These are phyloP conservation scores for Candida silvatica DNA, from an alignment of 805 yeast genomes.

Conservation along the genomic window DNA sequence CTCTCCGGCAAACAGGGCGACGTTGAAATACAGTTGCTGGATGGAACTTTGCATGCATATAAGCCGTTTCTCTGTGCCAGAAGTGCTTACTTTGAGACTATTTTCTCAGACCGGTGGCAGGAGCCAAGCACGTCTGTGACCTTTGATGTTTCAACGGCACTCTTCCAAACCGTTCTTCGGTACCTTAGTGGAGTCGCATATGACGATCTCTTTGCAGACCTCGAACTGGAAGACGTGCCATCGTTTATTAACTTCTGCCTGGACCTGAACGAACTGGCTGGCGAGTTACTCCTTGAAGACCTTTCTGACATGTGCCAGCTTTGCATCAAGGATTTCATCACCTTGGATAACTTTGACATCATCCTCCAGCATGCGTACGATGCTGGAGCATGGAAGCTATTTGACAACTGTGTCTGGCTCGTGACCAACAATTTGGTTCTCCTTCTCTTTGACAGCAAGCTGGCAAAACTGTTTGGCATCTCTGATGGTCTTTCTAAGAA, in stretches of 20 bases:
- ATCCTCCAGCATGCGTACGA: slow-evolving; percentile 47
- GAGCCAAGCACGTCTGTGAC: slow-evolving; percentile 12
- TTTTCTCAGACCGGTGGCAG: slow-evolving; percentile 51
- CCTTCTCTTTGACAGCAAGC: slow-evolving; percentile 40
- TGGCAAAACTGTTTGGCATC: slow-evolving; percentile 23
- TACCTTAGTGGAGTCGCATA: slow-evolving; percentile 51
- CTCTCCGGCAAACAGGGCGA: slow-evolving; percentile 23
- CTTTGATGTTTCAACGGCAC: slow-evolving; percentile 11
- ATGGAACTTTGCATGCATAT: slow-evolving; percentile 38
- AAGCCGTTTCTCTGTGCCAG: slow-evolving; percentile 46
- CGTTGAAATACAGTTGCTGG: slow-evolving; percentile 35
- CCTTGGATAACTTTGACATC: slow-evolving; percentile 49
- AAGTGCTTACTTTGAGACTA: slow-evolving; percentile 54
- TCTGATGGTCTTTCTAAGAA: slow-evolving; percentile 12
- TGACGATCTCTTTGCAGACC: slow-evolving; percentile 29
- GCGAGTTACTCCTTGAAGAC: slow-evolving; percentile 51
- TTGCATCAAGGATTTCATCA: slow-evolving; percentile 45
- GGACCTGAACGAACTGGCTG: slow-evolving; percentile 52
- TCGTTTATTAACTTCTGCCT: slow-evolving; percentile 46
- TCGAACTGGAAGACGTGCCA: slow-evolving; percentile 8
- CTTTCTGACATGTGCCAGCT: slow-evolving; percentile 56
- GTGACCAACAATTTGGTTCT: slow-evolving; percentile 57
- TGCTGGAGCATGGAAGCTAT: slow-evolving; percentile 44
- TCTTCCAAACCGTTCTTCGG: slow-evolving; percentile 41
- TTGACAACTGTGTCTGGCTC: slow-evolving; percentile 58